Evolutionary conservation across 1,284 basidiomycete species (phyloP).

Genomic region (Irpex sp.): DNA sequence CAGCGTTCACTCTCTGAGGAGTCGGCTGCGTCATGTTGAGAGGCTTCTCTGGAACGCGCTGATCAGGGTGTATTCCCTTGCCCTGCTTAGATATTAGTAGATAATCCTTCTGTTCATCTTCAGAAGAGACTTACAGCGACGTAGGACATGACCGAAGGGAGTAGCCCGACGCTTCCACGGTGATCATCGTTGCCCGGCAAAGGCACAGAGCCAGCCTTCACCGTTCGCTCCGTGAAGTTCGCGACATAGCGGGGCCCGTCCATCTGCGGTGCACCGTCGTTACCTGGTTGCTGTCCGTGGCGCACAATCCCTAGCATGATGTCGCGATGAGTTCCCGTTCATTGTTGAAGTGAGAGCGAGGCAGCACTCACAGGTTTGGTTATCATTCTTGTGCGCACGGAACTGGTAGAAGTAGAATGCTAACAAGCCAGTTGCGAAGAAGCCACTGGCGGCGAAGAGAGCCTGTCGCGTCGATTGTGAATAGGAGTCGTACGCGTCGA

Average conservation of each 20-base stretch:
- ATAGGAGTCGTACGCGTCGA: neutral
- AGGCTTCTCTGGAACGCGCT: constrained; percentile 8
- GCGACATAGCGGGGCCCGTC: neutral
- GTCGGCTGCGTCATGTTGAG: constrained; percentile 9
- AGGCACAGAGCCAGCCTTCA: neutral
- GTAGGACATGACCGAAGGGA: constrained; percentile 4
- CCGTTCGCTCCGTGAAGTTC: neutral
- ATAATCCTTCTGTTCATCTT: neutral
- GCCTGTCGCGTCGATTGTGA: neutral
- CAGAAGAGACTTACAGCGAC: constrained; percentile 2
- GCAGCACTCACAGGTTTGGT: constrained; percentile 9
- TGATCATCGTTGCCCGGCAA: constrained; percentile 10
- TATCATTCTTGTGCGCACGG: constrained; percentile 7
- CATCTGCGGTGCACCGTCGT: neutral
- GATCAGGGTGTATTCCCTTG: constrained; percentile 8
- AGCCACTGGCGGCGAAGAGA: constrained; percentile 6
- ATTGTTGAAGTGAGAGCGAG: neutral
- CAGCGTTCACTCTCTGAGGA: constrained; percentile 9
- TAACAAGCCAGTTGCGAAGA: constrained; percentile 3
- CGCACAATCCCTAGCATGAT: constrained; percentile 9
- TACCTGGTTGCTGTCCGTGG: constrained; percentile 10
- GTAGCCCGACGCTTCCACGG: constrained; percentile 5
- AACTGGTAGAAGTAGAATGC: constrained; percentile 9
- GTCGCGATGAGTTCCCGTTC: neutral
- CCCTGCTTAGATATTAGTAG: neutral